These are phyloP conservation scores for Metschnikowia vanudenii DNA, from an alignment of 805 yeast genomes.

Conservation along the genomic window DNA sequence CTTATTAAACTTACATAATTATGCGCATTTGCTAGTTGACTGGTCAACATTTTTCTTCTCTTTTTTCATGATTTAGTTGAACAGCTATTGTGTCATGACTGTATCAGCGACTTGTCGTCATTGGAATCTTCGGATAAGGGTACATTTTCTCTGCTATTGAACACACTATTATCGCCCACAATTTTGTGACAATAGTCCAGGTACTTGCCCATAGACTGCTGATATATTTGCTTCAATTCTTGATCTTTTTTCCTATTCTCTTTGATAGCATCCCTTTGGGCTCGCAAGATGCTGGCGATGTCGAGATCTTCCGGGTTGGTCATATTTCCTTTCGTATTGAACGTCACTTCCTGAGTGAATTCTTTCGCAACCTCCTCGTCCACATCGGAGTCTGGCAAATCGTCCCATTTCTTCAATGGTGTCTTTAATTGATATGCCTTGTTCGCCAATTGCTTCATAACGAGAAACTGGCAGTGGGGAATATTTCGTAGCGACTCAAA, in stretches of 20 bases:
- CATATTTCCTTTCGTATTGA: constrained; percentile 36
- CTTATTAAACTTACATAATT: not conserved
- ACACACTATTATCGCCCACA: constrained; percentile 25
- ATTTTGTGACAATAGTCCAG: constrained; percentile 18
- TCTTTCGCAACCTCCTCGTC: constrained; percentile 38
- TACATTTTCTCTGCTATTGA: constrained; percentile 23
- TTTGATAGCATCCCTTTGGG: constrained; percentile 38
- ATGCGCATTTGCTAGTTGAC: not conserved
- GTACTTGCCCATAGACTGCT: constrained; percentile 19
- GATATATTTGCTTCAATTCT: constrained; percentile 41
- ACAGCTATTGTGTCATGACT: not conserved
- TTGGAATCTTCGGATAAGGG: constrained; percentile 3
- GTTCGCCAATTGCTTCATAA: constrained; percentile 61
- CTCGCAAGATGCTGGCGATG: constrained; percentile 34
- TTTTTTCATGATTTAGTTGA: not conserved
- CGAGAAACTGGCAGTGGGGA: constrained; percentile 79
- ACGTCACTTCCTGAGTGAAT: constrained; percentile 35
- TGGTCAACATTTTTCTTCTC: not conserved
- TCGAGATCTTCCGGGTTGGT: constrained; percentile 38
- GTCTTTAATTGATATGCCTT: constrained; percentile 60
- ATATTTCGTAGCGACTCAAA: constrained; percentile 82
- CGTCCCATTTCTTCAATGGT: constrained; percentile 70
- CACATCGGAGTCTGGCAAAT: constrained; percentile 43
- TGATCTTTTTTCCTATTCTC: constrained; percentile 43
- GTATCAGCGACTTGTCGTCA: constrained; percentile 6